A percentile compares a stretch with the other conserved stretches of the same genome.
phyloP scores from a whole-genome alignment of 225 moss, liverwort and hornwort genomes.

The Thuidium tamariscinum region DNA sequence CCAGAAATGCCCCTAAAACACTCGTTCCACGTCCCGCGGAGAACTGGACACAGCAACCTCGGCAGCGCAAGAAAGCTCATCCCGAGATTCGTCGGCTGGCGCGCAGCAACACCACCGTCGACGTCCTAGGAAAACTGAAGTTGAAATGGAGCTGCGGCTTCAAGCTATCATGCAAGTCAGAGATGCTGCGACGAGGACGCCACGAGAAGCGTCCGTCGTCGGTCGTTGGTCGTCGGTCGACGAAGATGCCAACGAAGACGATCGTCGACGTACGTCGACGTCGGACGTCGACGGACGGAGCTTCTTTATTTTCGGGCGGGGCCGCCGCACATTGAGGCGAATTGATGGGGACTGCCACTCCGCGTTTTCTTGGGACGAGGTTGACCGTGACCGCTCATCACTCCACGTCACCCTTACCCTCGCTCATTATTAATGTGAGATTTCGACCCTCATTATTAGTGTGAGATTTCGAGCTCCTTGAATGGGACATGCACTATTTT shows the following conservation, averaged over 20 bases:
- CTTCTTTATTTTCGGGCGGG: background rate
- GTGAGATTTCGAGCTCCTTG: background rate
- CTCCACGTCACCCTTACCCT: background rate
- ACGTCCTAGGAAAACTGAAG: background rate
- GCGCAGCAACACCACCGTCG: background rate
- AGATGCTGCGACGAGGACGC: conserved; percentile 4
- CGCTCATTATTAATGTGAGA: background rate
- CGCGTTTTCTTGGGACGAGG: background rate
- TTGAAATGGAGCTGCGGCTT: background rate
- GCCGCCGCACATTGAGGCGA: background rate
- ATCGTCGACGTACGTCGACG: background rate
- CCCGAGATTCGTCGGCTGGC: background rate
- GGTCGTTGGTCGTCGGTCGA: background rate
- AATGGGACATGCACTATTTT: background rate
- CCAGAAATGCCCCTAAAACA: background rate
- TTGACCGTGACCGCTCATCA: background rate
- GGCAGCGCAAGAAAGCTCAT: background rate
- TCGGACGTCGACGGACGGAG: background rate
- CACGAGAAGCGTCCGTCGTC: background rate
- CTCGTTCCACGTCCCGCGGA: background rate
- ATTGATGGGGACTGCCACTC: background rate
- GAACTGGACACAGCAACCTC: background rate
- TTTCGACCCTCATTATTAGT: background rate
- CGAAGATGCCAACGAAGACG: background rate
- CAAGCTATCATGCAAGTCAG: background rate